Percentiles rank a stretch among this genome's conserved stretches.
Conservation (phyloP, 345 rosid species). For the Linum usitatissimum region DNA sequence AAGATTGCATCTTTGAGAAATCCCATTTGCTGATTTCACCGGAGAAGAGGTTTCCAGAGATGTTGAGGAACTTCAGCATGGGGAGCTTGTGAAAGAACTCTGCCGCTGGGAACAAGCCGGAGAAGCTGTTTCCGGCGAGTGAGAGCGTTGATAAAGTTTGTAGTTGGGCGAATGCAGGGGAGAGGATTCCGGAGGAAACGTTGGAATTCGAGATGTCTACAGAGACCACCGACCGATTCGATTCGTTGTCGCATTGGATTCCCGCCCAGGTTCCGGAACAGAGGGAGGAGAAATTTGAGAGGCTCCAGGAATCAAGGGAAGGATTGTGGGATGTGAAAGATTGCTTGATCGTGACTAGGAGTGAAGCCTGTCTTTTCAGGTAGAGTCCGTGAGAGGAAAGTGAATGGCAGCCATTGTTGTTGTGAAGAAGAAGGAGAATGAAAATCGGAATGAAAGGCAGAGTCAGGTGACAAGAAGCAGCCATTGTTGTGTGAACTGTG, state of each 20-base stretch:
- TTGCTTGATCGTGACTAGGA: conserved; percentile 42
- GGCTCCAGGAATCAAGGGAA: conserved; percentile 40
- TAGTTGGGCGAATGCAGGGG: not conserved
- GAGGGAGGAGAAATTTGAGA: conserved; percentile 25
- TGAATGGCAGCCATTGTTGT: conserved; percentile 6
- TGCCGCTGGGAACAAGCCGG: conserved; percentile 25
- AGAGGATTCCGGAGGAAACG: not conserved
- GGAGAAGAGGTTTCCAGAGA: conserved; percentile 43
- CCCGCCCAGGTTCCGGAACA: not conserved
- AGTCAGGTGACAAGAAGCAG: conserved; percentile 8
- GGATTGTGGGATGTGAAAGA: conserved; percentile 35
- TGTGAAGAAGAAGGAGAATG: conserved; percentile 12
- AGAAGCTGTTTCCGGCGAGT: conserved; percentile 19
- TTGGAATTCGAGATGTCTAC: not conserved
- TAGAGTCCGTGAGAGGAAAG: conserved; percentile 25
- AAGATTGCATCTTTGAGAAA: conserved; percentile 24
- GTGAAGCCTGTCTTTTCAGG: conserved; percentile 42
- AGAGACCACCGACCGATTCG: not conserved
- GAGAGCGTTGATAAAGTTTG: not conserved
- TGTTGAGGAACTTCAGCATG: conserved; percentile 35
- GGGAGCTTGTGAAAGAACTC: conserved; percentile 23
- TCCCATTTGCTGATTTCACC: conserved; percentile 39
- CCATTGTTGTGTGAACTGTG: conserved; percentile 9
- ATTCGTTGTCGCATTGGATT: not conserved
- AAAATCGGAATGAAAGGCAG: conserved; percentile 15